These are phyloP conservation scores for Cytospora piceae DNA, from an alignment of 2,329 filamentous ascomycete species.

Conservation along the genomic window DNA sequence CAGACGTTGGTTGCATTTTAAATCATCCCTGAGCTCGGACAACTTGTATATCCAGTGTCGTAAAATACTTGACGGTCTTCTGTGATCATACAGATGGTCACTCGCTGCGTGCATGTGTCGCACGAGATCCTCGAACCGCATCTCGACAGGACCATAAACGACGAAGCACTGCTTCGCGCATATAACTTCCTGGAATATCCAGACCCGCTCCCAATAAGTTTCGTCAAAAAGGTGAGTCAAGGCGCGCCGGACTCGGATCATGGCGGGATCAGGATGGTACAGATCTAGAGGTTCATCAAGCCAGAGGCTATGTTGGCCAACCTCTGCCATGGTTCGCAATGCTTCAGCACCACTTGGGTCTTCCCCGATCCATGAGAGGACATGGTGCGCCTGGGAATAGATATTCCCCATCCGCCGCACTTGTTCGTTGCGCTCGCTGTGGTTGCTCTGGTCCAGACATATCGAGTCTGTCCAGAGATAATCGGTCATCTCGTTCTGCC, in stretches of 20 bases:
- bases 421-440: slow-evolving; percentile 17
- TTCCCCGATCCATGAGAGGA: slow-evolving; percentile 19
- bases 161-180: slow-evolving; percentile 3
- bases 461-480: slow-evolving; percentile 20
- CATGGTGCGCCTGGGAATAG: slow-evolving; percentile 13
- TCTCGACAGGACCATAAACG: slow-evolving; percentile 9
- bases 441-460: slow-evolving; percentile 15
- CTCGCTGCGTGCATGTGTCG: not conserved
- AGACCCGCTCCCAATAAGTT: slow-evolving; percentile 14
- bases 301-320: not conserved
- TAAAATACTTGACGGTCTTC: not conserved
- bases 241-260: not conserved
- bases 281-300: not conserved
- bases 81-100: not conserved
- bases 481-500: slow-evolving; percentile 2
- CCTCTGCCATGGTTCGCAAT: slow-evolving; percentile 3
- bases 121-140: slow-evolving; percentile 11
- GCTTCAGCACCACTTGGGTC: slow-evolving; percentile 4
- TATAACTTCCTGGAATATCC: slow-evolving; percentile 16
- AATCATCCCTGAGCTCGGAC: not conserved
- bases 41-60: slow-evolving; percentile 7
- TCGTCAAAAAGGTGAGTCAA: not conserved
- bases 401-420: slow-evolving; percentile 12
- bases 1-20: not conserved
- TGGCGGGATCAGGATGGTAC: too few relatives aligned